Evolutionary conservation across 2,329 filamentous ascomycete genomes (phyloP).

Genomic region (Alternaria consortialis): DNA sequence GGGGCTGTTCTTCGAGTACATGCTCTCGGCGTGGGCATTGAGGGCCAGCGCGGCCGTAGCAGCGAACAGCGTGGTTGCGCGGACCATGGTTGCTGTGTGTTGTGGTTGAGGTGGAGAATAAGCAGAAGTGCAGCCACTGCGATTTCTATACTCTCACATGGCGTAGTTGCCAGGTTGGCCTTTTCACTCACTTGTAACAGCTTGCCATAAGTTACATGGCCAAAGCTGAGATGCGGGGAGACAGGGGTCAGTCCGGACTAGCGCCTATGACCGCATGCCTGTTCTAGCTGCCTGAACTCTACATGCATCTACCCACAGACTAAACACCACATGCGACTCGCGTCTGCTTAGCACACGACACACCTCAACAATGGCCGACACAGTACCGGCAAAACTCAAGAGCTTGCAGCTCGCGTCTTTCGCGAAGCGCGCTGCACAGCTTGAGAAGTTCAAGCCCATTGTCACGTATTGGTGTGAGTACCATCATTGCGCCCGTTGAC

Average conservation of each 20-base stretch:
- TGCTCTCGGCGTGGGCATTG: constrained; percentile 70
- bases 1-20: constrained; percentile 87
- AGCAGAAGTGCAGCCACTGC: constrained; percentile 15
- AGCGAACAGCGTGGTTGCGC: constrained; percentile 55
- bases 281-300: constrained; percentile 5
- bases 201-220: constrained; percentile 11
- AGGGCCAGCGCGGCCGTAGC: constrained; percentile 71
- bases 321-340: neutral
- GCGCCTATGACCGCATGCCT: constrained; percentile 20
- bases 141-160: constrained; percentile 25
- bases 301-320: neutral
- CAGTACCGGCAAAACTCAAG: constrained; percentile 76
- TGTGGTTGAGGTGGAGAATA: constrained; percentile 11
- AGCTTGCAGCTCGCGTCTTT: constrained; percentile 85
- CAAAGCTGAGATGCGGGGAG: constrained; percentile 22
- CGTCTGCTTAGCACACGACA: constrained; percentile 1
- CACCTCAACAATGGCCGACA: constrained; percentile 69
- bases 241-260: constrained; percentile 14
- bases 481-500: neutral
- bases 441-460: constrained; percentile 84
- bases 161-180: constrained; percentile 24
- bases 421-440: constrained; percentile 81
- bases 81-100: constrained; percentile 43
- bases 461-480: constrained; percentile 93
- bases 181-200: constrained; percentile 17